Conservation (phyloP, 345 rosid genomes). For the Aurinia saxatilis region DNA sequence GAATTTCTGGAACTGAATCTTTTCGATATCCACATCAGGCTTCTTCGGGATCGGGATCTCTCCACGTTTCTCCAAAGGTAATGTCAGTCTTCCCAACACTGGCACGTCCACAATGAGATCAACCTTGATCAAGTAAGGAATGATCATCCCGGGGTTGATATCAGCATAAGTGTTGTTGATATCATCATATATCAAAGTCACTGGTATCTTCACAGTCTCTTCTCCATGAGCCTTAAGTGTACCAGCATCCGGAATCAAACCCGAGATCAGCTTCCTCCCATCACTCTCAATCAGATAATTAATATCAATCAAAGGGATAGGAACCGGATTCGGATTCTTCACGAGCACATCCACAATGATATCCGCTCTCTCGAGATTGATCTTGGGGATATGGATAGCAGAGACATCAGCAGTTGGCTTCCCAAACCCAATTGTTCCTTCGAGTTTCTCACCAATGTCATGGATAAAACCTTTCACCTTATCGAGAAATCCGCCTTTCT, state of each 20-base stretch:
- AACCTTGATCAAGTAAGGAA: slow-evolving; percentile 81
- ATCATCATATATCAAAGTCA: slow-evolving; percentile 74
- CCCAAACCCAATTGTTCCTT: slow-evolving; percentile 84
- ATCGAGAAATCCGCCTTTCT: slow-evolving; percentile 72
- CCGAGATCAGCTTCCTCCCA: slow-evolving; percentile 83
- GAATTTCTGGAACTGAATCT: slow-evolving; percentile 69
- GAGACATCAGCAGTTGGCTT: slow-evolving; percentile 94
- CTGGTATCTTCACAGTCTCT: slow-evolving; percentile 87
- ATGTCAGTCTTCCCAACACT: slow-evolving; percentile 71
- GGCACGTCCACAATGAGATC: slow-evolving; percentile 90
- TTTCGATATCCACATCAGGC: slow-evolving; percentile 82
- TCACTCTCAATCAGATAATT: slow-evolving; percentile 83
- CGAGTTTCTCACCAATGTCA: slow-evolving; percentile 88
- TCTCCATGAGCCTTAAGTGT: slow-evolving; percentile 84
- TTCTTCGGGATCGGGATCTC: slow-evolving; percentile 97
- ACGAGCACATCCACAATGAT: slow-evolving; percentile 78
- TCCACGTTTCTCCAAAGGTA: slow-evolving; percentile 89
- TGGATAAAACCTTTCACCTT: slow-evolving; percentile 94
- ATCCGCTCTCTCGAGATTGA: slow-evolving; percentile 83
- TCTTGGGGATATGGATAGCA: slow-evolving; percentile 64
- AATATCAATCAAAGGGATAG: slow-evolving; percentile 81
- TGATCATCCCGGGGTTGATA: slow-evolving; percentile 81
- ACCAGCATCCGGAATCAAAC: slow-evolving; percentile 93
- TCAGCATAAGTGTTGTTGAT: slow-evolving; percentile 70
- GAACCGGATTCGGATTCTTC: slow-evolving; percentile 90